Evolutionary conservation across 257 asterid species (phyloP), one percentile per base, ranked within the genome.

Genomic region (Jacaranda copaia): DNA sequence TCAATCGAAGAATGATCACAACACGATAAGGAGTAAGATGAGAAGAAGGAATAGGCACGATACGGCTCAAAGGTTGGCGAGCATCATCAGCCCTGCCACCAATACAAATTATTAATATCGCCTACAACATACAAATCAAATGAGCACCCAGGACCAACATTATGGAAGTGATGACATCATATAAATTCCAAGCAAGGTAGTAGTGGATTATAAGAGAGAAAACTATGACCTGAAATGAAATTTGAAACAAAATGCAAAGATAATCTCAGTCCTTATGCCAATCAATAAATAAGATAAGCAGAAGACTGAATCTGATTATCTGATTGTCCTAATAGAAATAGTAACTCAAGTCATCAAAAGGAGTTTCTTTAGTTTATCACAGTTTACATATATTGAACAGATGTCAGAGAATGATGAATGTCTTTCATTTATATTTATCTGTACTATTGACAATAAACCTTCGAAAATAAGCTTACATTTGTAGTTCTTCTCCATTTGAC

Each of bases 401-500:
- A 46, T 56, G 20, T 51, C 48, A 45, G 8, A 25, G 45, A 42
- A n/a, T 11, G 13, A 18, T 18, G 48, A 35, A 56, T 46, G 61
- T 61, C 71, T 61, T 13, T 14, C 51, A 16, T 16, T 38, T 42
- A 39, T n/a, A 32, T 39, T 10, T 64, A 6, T 16, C 32, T 61
- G 32, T 13, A 25, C 20, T 3, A 59, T 43, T 51, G 75, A 25
- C 2, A 18, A 32, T 45, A 20, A 45, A 19, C 61, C 32, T 42
- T 4, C 35, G 11, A 36, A 55, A 46, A 80, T 58, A 68, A 80
- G 78, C 89, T 91, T 77, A 93, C 98, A 89, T 91, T 85, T 90
- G 85, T 48, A 88, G 75, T 73, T 90, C 96, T 84, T 90, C 96
- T 77, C 91, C 93, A 76, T 90, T 90, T 39, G 96, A 90, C 20